Base-by-base conservation (phyloP, 495 filamentous ascomycete species). In the Tuber umbilicatum region DNA sequence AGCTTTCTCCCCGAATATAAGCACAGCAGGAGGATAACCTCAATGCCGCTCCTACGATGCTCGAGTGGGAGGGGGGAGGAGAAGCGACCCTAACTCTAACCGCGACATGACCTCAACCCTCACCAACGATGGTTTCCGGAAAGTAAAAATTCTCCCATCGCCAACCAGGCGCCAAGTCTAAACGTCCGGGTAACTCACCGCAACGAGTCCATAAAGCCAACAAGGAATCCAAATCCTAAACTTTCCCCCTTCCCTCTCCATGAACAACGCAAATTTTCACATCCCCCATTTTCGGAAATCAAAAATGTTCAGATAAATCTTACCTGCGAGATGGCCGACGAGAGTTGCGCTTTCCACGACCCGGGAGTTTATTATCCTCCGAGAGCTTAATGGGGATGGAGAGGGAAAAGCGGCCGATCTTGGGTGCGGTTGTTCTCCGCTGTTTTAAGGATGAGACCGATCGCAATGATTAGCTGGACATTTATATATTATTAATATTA, bases 401-500 rank as follows among this genome's bases (percentile, higher is more conserved):
- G 88, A 90, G 84, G 85, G 79, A 79, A 79, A 84, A 84, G 84
- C 84, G 83, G 85, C 86, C 83, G 87, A 87, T 90, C 89, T 89
- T 91, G 89, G 89, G 89, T 91, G 89, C 88, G 87, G 86, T 87
- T 85, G 85, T 86, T 86, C 81, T 83, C 82, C 69, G 75, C 75
- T 76, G 72, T 60, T 70, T 38, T 67, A 82, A 83, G 81, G 70
- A 83, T 90, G 87, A 86, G 81, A 85, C 86, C 86, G 87, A 87
- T 84, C 87, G 88, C 89, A 91, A 89, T 89, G 89, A 90, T 89
- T 87, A 87, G 86, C 84, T 86, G 85, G 85, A 91, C 89, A 90
- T 82, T 76, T 78, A 78, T 69, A 35, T 39, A 12, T 55, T 55
- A 10, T 43, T 43, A 1, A 16, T 43, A 16, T 43, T 43, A 2